These are phyloP conservation scores for Golovinomyces cichoracearum DNA, from an alignment of 2,329 filamentous ascomycete genomes.

Conservation along the genomic window DNA sequence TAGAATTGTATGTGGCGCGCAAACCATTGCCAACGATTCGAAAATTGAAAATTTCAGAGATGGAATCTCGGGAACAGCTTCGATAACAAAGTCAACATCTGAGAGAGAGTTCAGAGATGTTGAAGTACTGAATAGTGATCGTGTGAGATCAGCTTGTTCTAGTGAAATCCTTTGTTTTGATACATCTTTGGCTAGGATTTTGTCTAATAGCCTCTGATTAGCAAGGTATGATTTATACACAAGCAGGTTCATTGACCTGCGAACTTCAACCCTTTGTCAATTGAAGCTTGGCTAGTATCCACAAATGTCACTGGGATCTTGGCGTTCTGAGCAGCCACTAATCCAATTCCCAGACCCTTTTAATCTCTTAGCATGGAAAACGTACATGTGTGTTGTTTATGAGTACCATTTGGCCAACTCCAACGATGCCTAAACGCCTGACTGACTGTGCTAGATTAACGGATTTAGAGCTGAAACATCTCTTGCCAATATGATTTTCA, in stretches of 20 bases:
- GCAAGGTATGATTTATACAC: background rate
- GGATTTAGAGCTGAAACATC: conserved; percentile 42
- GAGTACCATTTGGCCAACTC: conserved; percentile 79
- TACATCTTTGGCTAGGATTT: conserved; percentile 79
- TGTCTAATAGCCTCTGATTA: conserved; percentile 31
- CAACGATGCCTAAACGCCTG: conserved; percentile 71
- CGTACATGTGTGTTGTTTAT: background rate
- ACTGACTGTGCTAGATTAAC: conserved; percentile 40
- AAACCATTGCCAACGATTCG: conserved; percentile 52
- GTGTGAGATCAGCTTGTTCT: conserved; percentile 48
- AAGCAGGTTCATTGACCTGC: conserved; percentile 31
- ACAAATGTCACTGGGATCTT: conserved; percentile 63
- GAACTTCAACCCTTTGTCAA: conserved; percentile 75
- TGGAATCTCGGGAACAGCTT: conserved; percentile 83
- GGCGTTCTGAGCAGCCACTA: conserved; percentile 71
- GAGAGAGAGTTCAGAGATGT: conserved; percentile 53
- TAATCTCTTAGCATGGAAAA: conserved; percentile 2
- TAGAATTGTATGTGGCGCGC: conserved; percentile 61
- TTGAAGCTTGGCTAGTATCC: conserved; percentile 56
- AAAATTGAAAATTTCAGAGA: conserved; percentile 76
- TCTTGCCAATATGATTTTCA: background rate
- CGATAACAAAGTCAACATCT: conserved; percentile 86
- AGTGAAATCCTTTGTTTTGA: conserved; percentile 64
- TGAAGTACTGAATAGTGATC: conserved; percentile 40
- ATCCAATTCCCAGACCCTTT: conserved; percentile 80